A percentile compares a stretch with the other conserved stretches of the same genome.
phyloP scores from a whole-genome alignment of 139 green algal species.

The Chlorella sp. region DNA sequence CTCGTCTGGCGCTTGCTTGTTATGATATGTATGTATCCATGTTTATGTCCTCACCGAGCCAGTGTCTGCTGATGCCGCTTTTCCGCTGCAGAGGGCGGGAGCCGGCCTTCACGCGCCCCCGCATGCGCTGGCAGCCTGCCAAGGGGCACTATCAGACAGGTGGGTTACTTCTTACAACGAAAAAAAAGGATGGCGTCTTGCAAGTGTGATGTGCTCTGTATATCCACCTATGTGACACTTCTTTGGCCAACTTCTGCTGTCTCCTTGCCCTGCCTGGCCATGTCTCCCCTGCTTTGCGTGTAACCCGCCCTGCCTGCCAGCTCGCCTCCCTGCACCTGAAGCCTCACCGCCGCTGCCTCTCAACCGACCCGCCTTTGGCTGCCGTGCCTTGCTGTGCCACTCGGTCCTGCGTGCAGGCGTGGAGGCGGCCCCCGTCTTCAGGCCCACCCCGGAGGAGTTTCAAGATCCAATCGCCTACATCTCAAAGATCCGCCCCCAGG shows the following conservation, averaged over 20 bases:
- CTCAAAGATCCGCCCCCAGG: slow-evolving; percentile 53
- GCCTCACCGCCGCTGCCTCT: neutral
- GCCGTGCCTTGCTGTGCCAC: neutral
- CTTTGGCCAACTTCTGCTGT: neutral
- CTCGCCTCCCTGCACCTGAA: neutral
- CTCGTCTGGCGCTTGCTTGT: neutral
- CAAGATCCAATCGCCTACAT: slow-evolving; percentile 87
- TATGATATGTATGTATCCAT: no score
- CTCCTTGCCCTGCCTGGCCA: neutral
- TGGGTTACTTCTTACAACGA: no score
- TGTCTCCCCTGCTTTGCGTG: neutral
- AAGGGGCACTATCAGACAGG: slow-evolving; percentile 31
- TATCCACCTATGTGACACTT: no score
- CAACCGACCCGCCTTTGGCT: neutral
- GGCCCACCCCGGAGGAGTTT: slow-evolving; percentile 84
- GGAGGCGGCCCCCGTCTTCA: slow-evolving; percentile 69
- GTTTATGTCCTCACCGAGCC: no score
- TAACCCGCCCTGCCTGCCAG: neutral
- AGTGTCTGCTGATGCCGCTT: neutral
- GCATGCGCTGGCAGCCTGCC: slow-evolving; percentile 36
- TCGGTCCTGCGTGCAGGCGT: slow-evolving; percentile 31
- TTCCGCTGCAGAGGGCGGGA: neutral
- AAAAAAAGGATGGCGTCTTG: no score
- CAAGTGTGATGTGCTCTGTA: no score
- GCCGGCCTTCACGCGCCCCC: slow-evolving; percentile 23